Evolutionary conservation across 345 rosid genomes (phyloP).

Genomic region (Camelina hispida): DNA sequence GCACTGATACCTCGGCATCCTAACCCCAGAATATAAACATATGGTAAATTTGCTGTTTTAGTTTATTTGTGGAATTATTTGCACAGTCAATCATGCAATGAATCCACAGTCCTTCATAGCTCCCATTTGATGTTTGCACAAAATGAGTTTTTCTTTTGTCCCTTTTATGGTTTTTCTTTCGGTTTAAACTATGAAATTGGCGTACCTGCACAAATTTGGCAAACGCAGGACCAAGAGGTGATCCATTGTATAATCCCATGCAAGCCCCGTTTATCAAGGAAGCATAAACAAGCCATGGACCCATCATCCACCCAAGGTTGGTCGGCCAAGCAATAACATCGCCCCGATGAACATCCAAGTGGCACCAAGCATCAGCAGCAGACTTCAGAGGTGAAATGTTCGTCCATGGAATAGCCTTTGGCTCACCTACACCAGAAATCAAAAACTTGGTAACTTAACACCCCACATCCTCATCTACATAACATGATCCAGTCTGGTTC

Average conservation of each 20-base stretch:
- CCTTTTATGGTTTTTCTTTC: background rate
- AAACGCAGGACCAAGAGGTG: constrained; percentile 84
- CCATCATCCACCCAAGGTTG: constrained; percentile 99
- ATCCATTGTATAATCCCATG: constrained; percentile 89
- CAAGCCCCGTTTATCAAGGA: constrained; percentile 87
- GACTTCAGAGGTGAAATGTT: constrained; percentile 72
- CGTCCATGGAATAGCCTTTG: constrained; percentile 99
- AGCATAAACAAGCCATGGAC: constrained; percentile 99
- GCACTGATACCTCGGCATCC: constrained; percentile 95
- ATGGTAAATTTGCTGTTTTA: constrained; percentile 14
- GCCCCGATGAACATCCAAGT: constrained; percentile 78
- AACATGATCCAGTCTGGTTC: constrained; percentile 1
- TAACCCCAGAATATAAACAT: constrained; percentile 46
- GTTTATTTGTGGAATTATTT: too few relatives aligned
- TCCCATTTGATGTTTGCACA: background rate
- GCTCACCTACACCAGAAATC: constrained; percentile 70
- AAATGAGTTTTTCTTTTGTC: background rate
- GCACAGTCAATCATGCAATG: constrained; percentile 19
- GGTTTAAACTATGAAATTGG: constrained; percentile 11
- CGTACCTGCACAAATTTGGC: constrained; percentile 94
- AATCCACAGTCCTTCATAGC: background rate
- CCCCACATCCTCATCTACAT: constrained; percentile 17
- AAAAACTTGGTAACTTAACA: constrained; percentile 32
- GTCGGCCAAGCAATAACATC: constrained; percentile 96
- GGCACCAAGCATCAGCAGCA: constrained; percentile 99